phyloP scores from a whole-genome alignment of 768 basidiomycete species.

The Xanthoconium stramineum region DNA sequence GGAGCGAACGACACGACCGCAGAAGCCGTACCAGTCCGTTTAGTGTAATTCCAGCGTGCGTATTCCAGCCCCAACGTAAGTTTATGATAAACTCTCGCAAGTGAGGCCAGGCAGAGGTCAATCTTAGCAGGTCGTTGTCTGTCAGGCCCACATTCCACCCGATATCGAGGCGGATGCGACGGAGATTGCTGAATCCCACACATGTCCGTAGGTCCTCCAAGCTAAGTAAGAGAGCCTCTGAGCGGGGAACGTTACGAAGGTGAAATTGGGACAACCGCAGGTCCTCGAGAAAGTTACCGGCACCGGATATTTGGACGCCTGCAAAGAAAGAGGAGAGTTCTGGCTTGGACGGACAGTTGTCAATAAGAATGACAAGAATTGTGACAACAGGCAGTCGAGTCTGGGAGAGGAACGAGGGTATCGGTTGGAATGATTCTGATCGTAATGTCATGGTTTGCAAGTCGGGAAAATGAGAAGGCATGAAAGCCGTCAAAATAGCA shows the following conservation, averaged over 20 bases:
- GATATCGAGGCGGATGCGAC: neutral
- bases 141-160: neutral
- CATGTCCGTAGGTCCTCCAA: neutral
- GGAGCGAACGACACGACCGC: no score
- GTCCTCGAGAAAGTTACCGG: no score
- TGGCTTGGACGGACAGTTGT: neutral
- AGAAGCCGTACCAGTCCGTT: no score
- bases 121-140: neutral
- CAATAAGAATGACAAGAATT: neutral
- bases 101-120: no score
- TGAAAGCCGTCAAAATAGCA: neutral
- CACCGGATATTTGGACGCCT: neutral
- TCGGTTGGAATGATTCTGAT: neutral
- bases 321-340: neutral
- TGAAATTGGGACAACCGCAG: neutral
- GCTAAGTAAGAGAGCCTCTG: neutral
- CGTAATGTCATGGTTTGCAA: neutral
- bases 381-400: neutral
- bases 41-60: no score
- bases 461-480: neutral
- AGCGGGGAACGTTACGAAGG: neutral
- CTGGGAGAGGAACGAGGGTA: neutral
- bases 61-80: neutral
- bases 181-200: neutral
- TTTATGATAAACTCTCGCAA: neutral